Evolutionary conservation across 2,329 filamentous ascomycete genomes (phyloP).

Genomic region (Ophiosphaerella korrae): DNA sequence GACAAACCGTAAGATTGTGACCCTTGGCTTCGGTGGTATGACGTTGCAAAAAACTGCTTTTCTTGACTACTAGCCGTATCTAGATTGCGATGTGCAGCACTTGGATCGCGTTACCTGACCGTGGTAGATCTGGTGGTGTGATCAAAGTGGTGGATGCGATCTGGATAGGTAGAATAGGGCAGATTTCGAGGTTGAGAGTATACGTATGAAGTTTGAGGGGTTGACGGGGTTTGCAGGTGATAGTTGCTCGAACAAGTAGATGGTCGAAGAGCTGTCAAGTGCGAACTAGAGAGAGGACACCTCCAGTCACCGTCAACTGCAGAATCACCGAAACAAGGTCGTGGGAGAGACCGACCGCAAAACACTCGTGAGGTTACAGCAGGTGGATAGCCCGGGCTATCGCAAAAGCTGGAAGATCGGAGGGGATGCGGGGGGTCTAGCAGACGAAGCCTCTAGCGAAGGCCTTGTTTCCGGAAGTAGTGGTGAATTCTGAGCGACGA

Average conservation of each 20-base stretch:
- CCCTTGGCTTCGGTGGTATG: constrained; percentile 43
- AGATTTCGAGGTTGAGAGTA: constrained; percentile 10
- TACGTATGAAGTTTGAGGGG: too few relatives aligned
- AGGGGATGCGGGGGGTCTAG: constrained; percentile 45
- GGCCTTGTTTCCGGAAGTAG: constrained; percentile 46
- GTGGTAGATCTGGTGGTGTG: constrained; percentile 14
- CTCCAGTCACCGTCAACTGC: constrained; percentile 53
- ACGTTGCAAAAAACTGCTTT: constrained; percentile 30
- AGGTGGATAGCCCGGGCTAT: constrained; percentile 40
- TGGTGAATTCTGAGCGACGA: constrained; percentile 50
- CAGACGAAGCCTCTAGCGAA: constrained; percentile 45
- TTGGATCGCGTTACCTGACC: constrained; percentile 19
- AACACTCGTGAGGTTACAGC: constrained; percentile 44
- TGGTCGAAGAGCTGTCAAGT: constrained; percentile 42
- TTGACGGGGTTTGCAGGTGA: constrained; percentile 31
- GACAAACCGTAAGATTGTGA: constrained; percentile 45
- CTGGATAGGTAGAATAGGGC: constrained; percentile 17
- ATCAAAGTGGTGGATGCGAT: constrained; percentile 12
- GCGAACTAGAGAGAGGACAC: constrained; percentile 34
- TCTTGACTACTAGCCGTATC: constrained; percentile 28
- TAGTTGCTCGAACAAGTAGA: constrained; percentile 35
- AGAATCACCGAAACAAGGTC: constrained; percentile 51
- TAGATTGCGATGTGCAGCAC: constrained; percentile 18
- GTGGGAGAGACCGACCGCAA: constrained; percentile 44
- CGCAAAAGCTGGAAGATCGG: constrained; percentile 41